These are phyloP conservation scores for Avena sativa DNA, from an alignment of 176 grass and related monocot genomes.

Conservation along the genomic window DNA sequence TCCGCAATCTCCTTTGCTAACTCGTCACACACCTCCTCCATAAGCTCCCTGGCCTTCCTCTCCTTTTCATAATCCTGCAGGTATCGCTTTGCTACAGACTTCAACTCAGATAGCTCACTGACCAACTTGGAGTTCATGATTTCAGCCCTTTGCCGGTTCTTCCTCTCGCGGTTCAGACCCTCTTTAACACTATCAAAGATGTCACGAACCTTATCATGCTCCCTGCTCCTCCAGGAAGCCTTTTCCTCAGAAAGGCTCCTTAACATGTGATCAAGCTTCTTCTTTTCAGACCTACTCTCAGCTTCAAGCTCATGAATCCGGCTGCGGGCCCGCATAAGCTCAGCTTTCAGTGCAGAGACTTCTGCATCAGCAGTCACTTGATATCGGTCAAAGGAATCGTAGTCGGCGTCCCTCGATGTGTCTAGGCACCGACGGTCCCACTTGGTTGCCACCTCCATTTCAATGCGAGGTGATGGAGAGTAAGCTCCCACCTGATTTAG, in stretches of 20 bases:
- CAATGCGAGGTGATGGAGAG: conserved; percentile 62
- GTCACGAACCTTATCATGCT: conserved; percentile 61
- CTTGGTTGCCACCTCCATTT: conserved; percentile 81
- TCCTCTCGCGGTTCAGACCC: conserved; percentile 62
- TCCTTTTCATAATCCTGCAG: conserved; percentile 81
- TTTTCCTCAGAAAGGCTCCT: conserved; percentile 69
- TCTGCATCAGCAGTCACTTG: conserved; percentile 40
- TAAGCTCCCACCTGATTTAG: conserved; percentile 62
- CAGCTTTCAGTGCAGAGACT: conserved; percentile 52
- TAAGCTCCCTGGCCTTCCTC: conserved; percentile 67
- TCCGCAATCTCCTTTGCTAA: conserved; percentile 74
- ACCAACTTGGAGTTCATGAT: conserved; percentile 67
- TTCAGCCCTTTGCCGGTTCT: conserved; percentile 64
- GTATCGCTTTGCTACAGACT: conserved; percentile 55
- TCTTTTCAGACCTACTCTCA: conserved; percentile 55
- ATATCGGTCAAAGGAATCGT: conserved; percentile 40
- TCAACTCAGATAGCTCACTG: conserved; percentile 57
- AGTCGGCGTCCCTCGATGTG: conserved; percentile 30
- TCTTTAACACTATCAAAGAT: conserved; percentile 67
- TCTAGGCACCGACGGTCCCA: conserved; percentile 63
- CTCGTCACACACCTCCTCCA: conserved; percentile 82
- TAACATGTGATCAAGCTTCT: conserved; percentile 67
- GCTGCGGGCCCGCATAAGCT: conserved; percentile 54
- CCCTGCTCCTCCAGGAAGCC: conserved; percentile 65
- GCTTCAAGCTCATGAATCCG: conserved; percentile 61